Base-by-base conservation (phyloP, 805 yeast genomes). In the Saccharomycopsis oosterbeekiorum region DNA sequence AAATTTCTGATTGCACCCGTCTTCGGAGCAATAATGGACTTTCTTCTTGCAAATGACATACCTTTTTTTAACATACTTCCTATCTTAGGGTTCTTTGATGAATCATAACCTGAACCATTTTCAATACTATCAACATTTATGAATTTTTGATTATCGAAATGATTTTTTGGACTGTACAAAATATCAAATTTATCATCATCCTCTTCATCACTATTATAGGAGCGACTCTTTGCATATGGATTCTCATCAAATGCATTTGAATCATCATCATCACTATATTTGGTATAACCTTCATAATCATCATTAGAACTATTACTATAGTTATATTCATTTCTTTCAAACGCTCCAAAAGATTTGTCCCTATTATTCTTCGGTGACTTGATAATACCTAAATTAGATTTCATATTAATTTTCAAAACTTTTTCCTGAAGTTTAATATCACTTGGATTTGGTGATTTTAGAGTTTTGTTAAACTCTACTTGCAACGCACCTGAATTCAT, bases 401-500 rank as follows among this genome's bases (percentile, higher is more conserved):
- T 57, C 21, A 60, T 57, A 42, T 62, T 60, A 15, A 62, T 57
- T 17, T 58, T 62, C 15, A 62, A 55, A 21, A 60, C 56, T n/a
- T 60, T 60, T 26, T 57, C 59, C 6, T 55, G 56, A 14, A 60
- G 24, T 8, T 36, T 57, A 9, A 21, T 29, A 39, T 55, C 62
- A 6, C 56, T 51, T 19, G 40, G 39, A 19, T 55, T 36, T 26
- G 62, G 53, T 12, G 55, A 41, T 26, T 59, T 50, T 17, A 56
- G n/a, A 2, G 61, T 11, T 10, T 43, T 40, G 36, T 62, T 60
- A 29, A 60, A 62, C 15, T 66, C 64, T 2, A 63, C 56, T 55
- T 74, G 74, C 42, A 80, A 69, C 0, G 82, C 84, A 0, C 83
- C 80, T 51, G 88, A 83, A 8, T 69, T 65, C 0, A 81, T 76